phyloP scores from a whole-genome alignment of 164 flowering plant species.

The Annona squamosa region DNA sequence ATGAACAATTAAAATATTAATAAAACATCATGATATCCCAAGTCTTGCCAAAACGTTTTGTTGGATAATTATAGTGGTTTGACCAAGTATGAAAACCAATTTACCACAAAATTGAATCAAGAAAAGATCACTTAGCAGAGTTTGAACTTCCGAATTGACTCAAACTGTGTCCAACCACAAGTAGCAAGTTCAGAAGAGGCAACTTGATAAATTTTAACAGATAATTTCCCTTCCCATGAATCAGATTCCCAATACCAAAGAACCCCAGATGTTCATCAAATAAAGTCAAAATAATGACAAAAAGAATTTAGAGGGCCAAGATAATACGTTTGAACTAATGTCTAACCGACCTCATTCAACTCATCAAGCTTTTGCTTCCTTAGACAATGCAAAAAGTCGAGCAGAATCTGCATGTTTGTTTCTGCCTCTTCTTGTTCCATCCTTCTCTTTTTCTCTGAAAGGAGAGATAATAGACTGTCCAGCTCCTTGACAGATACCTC shows the following conservation, averaged over 20 bases:
- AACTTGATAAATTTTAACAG: background rate
- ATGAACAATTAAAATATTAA: too few species aligned
- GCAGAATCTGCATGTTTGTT: constrained; percentile 76
- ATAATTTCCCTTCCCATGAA: background rate
- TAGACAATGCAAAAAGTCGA: constrained; percentile 70
- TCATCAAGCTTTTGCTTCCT: constrained; percentile 82
- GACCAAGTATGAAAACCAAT: background rate
- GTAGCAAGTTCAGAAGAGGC: background rate
- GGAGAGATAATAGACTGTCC: constrained; percentile 62
- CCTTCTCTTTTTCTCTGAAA: constrained; percentile 82
- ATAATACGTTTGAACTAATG: background rate
- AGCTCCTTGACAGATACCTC: constrained; percentile 83
- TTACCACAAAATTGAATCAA: background rate
- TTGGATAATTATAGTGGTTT: too few species aligned
- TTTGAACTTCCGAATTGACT: background rate
- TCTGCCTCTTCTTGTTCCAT: constrained; percentile 98
- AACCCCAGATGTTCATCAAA: too few species aligned
- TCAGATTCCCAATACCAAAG: too few species aligned
- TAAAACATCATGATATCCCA: background rate
- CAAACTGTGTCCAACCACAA: background rate
- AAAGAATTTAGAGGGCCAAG: background rate
- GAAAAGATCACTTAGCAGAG: background rate
- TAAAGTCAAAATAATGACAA: too few species aligned
- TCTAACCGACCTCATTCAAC: constrained; percentile 61
- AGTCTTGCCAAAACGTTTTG: background rate